phyloP scores from a whole-genome alignment of 1,284 basidiomycete species.

The Marasmius fiardii region DNA sequence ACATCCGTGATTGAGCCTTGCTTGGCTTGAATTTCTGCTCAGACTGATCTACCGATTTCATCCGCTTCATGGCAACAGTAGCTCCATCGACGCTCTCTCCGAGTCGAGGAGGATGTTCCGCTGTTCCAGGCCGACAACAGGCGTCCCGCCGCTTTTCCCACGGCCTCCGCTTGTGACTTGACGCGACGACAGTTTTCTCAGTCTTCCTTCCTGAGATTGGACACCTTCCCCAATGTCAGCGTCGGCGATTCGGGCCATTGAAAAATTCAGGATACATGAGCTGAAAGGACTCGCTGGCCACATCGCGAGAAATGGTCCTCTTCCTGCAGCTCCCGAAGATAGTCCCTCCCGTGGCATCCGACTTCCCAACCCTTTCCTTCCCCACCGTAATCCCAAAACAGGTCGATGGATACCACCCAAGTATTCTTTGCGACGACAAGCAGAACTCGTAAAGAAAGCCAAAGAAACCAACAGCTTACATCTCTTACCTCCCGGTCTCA shows the following conservation, averaged over 20 bases:
- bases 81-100: no score
- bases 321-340: conserved; percentile 25
- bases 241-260: conserved; percentile 34
- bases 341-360: conserved; percentile 24
- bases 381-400: conserved; percentile 53
- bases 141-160: no score
- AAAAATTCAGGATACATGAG: conserved; percentile 43
- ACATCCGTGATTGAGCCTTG: no score
- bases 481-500: conserved; percentile 64
- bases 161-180: no score
- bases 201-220: no score
- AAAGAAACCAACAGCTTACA: conserved; percentile 47
- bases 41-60: no score
- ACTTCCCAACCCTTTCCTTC: conserved; percentile 66
- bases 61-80: no score
- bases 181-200: no score
- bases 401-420: conserved; percentile 66
- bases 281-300: conserved; percentile 32
- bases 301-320: conserved; percentile 31
- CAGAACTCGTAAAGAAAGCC: conserved; percentile 72
- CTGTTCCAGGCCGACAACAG: no score
- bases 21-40: no score
- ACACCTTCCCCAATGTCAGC: conserved; percentile 4
- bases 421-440: conserved; percentile 71
- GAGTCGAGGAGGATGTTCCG: no score